These are phyloP conservation scores for Rutstroemia sp. DNA, from an alignment of 2,329 filamentous ascomycete species.

Conservation along the genomic window DNA sequence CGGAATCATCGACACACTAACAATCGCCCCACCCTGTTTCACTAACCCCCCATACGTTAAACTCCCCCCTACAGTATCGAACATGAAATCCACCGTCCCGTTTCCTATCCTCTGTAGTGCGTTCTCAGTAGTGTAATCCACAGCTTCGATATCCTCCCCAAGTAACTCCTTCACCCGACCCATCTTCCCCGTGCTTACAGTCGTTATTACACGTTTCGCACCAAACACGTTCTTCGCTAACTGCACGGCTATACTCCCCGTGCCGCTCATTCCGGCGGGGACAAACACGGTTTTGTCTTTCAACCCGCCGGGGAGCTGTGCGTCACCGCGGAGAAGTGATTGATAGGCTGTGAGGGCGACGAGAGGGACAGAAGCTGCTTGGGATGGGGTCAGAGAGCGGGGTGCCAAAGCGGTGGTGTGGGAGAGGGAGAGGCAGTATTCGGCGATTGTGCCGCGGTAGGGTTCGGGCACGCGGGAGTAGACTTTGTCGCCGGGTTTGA, in stretches of 20 bases:
- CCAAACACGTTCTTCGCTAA: conserved; percentile 38
- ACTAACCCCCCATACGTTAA: conserved; percentile 33
- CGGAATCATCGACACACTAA: conserved; percentile 24
- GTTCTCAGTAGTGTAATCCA: conserved; percentile 34
- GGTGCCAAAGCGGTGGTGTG: conserved; percentile 34
- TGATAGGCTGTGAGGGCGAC: conserved; percentile 35
- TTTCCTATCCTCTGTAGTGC: conserved; percentile 27
- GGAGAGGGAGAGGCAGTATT: conserved; percentile 25
- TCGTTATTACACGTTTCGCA: conserved; percentile 38
- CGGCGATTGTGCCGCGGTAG: conserved; percentile 28
- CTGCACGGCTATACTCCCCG: conserved; percentile 34
- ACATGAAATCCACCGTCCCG: conserved; percentile 36
- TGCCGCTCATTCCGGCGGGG: conserved; percentile 33
- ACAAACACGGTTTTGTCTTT: conserved; percentile 35
- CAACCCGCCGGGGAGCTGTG: conserved; percentile 30
- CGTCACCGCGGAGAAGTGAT: conserved; percentile 29
- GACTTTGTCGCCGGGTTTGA: conserved; percentile 35
- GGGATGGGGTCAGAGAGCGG: conserved; percentile 30
- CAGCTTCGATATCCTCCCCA: conserved; percentile 31
- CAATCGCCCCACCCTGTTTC: conserved; percentile 30
- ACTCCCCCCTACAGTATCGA: conserved; percentile 34
- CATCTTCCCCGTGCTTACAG: conserved; percentile 37
- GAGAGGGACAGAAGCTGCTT: conserved; percentile 36
- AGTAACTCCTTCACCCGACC: conserved; percentile 31
- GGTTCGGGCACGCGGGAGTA: conserved; percentile 31